A percentile compares a stretch with the other conserved stretches of the same genome.
These are phyloP conservation scores for Pythium rishiriense DNA, from an alignment of 352 stramenopile genomes.

Conservation along the genomic window DNA sequence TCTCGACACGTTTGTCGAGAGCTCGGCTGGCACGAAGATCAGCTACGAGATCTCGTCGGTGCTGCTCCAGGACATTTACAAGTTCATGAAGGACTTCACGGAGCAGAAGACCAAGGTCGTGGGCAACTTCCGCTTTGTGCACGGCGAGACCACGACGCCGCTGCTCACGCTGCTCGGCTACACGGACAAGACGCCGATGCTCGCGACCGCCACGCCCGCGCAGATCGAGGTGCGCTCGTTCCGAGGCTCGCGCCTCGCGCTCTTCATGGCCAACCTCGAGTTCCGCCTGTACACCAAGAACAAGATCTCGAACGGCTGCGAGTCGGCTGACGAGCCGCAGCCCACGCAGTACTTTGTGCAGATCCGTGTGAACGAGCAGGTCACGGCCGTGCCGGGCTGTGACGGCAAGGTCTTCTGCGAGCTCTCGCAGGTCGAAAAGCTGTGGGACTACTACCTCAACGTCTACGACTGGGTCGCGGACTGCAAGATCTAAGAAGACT, in stretches of 20 bases:
- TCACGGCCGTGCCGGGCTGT: constrained; percentile 25
- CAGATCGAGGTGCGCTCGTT: constrained; percentile 24
- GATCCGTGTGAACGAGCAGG: constrained; percentile 32
- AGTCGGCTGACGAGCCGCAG: constrained; percentile 3
- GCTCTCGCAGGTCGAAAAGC: constrained; percentile 24
- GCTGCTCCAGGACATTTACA: constrained; percentile 25
- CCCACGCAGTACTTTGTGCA: constrained; percentile 25
- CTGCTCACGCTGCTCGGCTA: constrained; percentile 31
- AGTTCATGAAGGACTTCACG: constrained; percentile 27
- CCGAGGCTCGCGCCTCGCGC: constrained; percentile 17
- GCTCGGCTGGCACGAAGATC: constrained; percentile 22
- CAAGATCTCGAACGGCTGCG: not conserved
- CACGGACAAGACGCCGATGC: constrained; percentile 22
- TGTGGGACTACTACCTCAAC: constrained; percentile 27
- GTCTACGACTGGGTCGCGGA: constrained; percentile 26
- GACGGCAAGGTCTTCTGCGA: constrained; percentile 25
- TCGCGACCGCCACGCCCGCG: not conserved
- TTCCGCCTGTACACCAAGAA: constrained; percentile 29
- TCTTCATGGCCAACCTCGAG: constrained; percentile 28
- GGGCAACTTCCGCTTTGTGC: constrained; percentile 32
- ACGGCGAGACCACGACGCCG: constrained; percentile 28
- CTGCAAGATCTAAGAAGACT: constrained; percentile 16
- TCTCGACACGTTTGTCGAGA: constrained; percentile 27
- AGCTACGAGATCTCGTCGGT: constrained; percentile 32
- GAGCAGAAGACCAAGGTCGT: constrained; percentile 15